Percentiles rank a stretch among this genome's conserved stretches.
phyloP scores from a whole-genome alignment of 192 early-diverging fungal genomes.

The Backusella liffmaniae region DNA sequence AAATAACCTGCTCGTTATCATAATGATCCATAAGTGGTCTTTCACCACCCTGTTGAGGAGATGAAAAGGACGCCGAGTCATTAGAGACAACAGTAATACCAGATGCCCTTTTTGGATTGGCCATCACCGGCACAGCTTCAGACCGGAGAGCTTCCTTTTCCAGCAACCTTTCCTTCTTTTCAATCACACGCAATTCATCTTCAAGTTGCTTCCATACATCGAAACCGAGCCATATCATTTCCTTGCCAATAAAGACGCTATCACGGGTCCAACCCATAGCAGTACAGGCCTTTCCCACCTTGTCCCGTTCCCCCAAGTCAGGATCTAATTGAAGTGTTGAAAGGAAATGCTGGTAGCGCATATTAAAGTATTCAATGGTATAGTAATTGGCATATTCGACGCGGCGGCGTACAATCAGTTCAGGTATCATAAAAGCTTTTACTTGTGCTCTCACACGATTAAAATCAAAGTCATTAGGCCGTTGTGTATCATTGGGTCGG shows the following conservation, averaged over 20 bases:
- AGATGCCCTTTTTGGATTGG: background rate
- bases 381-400: slow-evolving; percentile 73
- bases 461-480: slow-evolving; percentile 52
- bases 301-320: slow-evolving; percentile 12
- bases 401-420: slow-evolving; percentile 66
- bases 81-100: background rate
- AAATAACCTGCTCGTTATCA: background rate
- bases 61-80: background rate
- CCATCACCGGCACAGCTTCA: background rate
- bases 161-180: slow-evolving; percentile 54
- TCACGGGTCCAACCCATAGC: slow-evolving; percentile 49
- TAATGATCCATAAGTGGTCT: background rate
- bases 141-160: slow-evolving; percentile 29
- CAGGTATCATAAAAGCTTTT: slow-evolving; percentile 63
- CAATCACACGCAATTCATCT: slow-evolving; percentile 52
- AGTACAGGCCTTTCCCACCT: slow-evolving; percentile 39
- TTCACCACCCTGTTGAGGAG: background rate
- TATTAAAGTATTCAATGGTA: slow-evolving; percentile 68
- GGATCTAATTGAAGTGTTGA: slow-evolving; percentile 24
- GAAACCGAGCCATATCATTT: slow-evolving; percentile 61
- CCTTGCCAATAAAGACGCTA: slow-evolving; percentile 51
- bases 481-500: slow-evolving; percentile 59
- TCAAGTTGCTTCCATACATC: slow-evolving; percentile 67
- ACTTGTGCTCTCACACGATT: slow-evolving; percentile 70
- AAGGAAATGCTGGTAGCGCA: slow-evolving; percentile 52